Percentiles rank a stretch among this genome's conserved stretches.
Evolutionary conservation across 768 basidiomycete genomes (phyloP).

Genomic region (Leccinum pellstonianum): DNA sequence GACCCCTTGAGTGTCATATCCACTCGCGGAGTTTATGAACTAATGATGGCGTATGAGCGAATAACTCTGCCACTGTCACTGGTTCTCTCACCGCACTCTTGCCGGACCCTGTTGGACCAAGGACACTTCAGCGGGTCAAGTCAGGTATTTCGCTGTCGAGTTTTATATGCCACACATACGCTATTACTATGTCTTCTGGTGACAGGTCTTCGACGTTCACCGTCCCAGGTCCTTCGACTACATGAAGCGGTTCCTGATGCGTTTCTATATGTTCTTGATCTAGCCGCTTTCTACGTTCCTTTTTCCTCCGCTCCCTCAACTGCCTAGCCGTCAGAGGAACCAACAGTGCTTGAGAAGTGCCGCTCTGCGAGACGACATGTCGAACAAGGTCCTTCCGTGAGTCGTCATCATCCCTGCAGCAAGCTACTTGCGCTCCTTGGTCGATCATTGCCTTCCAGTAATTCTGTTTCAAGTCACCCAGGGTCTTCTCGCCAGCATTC

Average conservation of each 20-base stretch:
- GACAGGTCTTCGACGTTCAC: neutral
- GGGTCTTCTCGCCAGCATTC: neutral
- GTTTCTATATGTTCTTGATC: neutral
- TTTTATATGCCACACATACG: conserved; percentile 2
- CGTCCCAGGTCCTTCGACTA: neutral
- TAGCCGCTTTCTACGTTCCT: neutral
- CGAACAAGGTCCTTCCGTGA: neutral
- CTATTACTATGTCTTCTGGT: conserved; percentile 10
- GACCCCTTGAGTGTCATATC: neutral
- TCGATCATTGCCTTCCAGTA: neutral
- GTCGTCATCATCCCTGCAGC: neutral
- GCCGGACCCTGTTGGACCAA: conserved; percentile 15
- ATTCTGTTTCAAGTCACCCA: neutral
- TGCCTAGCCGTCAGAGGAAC: neutral
- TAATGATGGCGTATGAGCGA: neutral
- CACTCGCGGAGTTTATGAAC: conserved; percentile 14
- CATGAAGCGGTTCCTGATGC: neutral
- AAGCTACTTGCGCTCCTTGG: neutral
- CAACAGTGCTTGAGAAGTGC: neutral
- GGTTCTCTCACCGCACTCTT: conserved; percentile 12
- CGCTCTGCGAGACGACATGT: neutral
- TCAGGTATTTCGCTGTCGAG: neutral
- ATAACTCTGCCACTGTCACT: neutral
- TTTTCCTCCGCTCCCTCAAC: neutral
- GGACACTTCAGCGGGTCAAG: conserved; percentile 3